phyloP scores from a whole-genome alignment of 805 yeast species.

The Candida dajiaensis region DNA sequence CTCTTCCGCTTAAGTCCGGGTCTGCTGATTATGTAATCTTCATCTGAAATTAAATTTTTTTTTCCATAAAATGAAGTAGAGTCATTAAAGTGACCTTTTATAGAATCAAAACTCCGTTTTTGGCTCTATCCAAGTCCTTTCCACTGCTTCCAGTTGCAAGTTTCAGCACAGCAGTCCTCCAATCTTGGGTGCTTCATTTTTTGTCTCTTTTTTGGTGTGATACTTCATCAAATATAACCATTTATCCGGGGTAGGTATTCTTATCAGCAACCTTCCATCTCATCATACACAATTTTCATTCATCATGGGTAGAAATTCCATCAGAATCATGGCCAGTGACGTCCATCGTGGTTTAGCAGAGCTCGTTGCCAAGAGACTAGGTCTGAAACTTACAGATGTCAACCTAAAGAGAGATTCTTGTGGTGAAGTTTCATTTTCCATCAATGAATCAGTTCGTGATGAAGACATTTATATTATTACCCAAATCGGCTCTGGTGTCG shows the following conservation, averaged over 20 bases:
- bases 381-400: slow-evolving; percentile 54
- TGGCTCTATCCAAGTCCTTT: neutral
- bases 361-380: slow-evolving; percentile 58
- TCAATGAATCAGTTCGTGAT: slow-evolving; percentile 80
- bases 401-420: slow-evolving; percentile 61
- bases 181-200: neutral
- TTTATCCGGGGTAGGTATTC: neutral
- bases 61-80: neutral
- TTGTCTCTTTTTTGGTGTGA: neutral
- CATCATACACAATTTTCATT: neutral
- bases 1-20: too few relatives aligned
- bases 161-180: neutral
- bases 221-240: neutral
- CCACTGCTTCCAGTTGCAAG: neutral
- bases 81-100: neutral
- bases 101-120: neutral
- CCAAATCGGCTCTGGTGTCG: slow-evolving; percentile 74
- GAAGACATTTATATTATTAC: slow-evolving; percentile 77
- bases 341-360: slow-evolving; percentile 65
- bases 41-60: neutral
- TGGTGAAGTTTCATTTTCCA: slow-evolving; percentile 69
- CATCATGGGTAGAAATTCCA: slow-evolving; percentile 65
- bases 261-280: neutral
- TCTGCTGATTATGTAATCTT: neutral
- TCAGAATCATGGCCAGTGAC: slow-evolving; percentile 62